Evolutionary conservation across 805 yeast genomes (phyloP).

Genomic region (Vanderwaltozyma yarrowii): DNA sequence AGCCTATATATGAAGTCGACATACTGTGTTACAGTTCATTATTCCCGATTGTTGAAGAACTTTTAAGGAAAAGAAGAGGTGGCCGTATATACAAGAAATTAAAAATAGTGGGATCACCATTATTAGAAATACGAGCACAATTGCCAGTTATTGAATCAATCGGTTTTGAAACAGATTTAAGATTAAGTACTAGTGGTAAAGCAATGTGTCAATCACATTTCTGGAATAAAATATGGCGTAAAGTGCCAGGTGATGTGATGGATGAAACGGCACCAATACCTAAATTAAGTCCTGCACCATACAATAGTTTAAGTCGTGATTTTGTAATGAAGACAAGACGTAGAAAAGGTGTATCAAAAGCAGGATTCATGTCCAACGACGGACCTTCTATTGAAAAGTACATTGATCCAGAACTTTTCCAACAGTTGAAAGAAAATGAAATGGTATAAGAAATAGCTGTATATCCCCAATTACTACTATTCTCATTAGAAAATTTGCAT

Average conservation of each 20-base stretch:
- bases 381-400: slow-evolving; percentile 44
- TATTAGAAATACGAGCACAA: slow-evolving; percentile 48
- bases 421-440: slow-evolving; percentile 35
- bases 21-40: slow-evolving; percentile 44
- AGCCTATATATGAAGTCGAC: slow-evolving; percentile 62
- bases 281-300: slow-evolving; percentile 64
- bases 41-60: slow-evolving; percentile 38
- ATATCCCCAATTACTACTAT: no score
- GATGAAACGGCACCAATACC: slow-evolving; percentile 57
- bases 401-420: slow-evolving; percentile 50
- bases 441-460: background rate
- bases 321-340: slow-evolving; percentile 81
- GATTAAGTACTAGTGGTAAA: slow-evolving; percentile 68
- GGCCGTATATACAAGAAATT: slow-evolving; percentile 33
- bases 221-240: slow-evolving; percentile 49
- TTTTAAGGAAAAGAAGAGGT: slow-evolving; percentile 65
- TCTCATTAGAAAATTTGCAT: no score
- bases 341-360: slow-evolving; percentile 76
- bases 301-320: slow-evolving; percentile 68
- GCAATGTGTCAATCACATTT: slow-evolving; percentile 61
- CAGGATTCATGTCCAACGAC: slow-evolving; percentile 27
- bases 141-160: slow-evolving; percentile 86
- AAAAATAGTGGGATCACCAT: slow-evolving; percentile 65
- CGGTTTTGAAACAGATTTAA: slow-evolving; percentile 80
- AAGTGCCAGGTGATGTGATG: slow-evolving; percentile 87